A percentile compares a stretch with the other conserved stretches of the same genome.
Conservation (phyloP, 371 early-diverging fungal genomes). For the Cokeromyces recurvatus region DNA sequence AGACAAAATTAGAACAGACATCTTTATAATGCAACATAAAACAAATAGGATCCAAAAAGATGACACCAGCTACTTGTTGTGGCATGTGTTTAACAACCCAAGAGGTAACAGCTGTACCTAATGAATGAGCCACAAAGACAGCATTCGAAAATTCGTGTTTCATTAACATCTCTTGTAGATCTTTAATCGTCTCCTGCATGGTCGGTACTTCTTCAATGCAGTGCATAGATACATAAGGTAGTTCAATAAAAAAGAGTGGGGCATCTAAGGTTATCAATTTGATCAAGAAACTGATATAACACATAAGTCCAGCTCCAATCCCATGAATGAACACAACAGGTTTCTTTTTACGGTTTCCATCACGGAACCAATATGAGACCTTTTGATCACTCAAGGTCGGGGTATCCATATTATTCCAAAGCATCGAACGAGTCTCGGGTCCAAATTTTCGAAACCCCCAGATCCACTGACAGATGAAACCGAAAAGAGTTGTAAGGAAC, state of each 20-base stretch:
- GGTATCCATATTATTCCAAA: slow-evolving; percentile 12
- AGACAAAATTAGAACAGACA: slow-evolving; percentile 67
- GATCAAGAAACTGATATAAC: slow-evolving; percentile 51
- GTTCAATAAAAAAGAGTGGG: slow-evolving; percentile 63
- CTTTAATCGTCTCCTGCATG: slow-evolving; percentile 55
- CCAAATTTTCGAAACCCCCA: slow-evolving; percentile 36
- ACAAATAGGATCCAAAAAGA: slow-evolving; percentile 65
- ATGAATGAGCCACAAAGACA: slow-evolving; percentile 63
- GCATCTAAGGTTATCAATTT: slow-evolving; percentile 39
- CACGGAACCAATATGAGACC: slow-evolving; percentile 52
- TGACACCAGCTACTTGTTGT: slow-evolving; percentile 43
- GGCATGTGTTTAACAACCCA: slow-evolving; percentile 45
- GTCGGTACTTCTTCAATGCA: slow-evolving; percentile 58
- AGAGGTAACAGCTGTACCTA: slow-evolving; percentile 60
- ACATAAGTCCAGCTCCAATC: slow-evolving; percentile 62
- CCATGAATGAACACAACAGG: slow-evolving; percentile 73
- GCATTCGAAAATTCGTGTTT: slow-evolving; percentile 53
- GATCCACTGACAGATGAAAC: slow-evolving; percentile 14
- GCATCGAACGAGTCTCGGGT: slow-evolving; percentile 27
- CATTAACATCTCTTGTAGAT: slow-evolving; percentile 57
- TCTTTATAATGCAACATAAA: slow-evolving; percentile 65
- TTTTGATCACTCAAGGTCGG: slow-evolving; percentile 2
- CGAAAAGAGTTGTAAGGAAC: slow-evolving; percentile 15
- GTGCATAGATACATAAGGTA: slow-evolving; percentile 68
- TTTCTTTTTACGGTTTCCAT: slow-evolving; percentile 39